These are phyloP conservation scores for Asterochloris sp. DNA, from an alignment of 139 green algal species.

Conservation along the genomic window DNA sequence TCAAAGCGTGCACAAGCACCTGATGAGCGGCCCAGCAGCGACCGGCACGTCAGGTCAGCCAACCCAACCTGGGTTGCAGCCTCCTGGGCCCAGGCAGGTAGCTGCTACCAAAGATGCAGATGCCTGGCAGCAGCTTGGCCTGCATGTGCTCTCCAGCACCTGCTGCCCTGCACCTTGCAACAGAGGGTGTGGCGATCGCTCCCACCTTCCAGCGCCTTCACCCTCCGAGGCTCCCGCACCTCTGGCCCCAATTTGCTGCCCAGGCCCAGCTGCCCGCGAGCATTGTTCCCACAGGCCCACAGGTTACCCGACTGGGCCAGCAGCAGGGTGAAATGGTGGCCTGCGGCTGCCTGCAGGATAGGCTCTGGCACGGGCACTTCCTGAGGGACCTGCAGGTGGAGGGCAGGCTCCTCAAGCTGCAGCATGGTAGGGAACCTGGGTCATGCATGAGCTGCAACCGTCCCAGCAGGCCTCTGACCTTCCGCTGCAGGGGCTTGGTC, in stretches of 20 bases:
- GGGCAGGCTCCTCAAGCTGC: background rate
- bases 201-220: conserved; percentile 14
- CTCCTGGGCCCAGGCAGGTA: no score
- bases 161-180: no score
- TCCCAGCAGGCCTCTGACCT: background rate
- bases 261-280: conserved; percentile 24
- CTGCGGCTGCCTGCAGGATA: conserved; percentile 1
- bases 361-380: conserved; percentile 30
- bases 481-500: background rate
- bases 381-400: conserved; percentile 2
- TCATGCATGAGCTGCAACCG: background rate
- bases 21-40: no score
- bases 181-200: no score
- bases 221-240: background rate
- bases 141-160: no score
- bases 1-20: no score
- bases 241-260: background rate
- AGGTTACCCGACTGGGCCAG: conserved; percentile 4
- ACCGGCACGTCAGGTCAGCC: no score
- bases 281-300: conserved; percentile 16
- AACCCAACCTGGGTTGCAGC: no score
- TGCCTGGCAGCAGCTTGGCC: no score
- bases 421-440: background rate
- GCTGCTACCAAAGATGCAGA: no score
- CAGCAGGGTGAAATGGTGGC: conserved; percentile 14